These are phyloP conservation scores for Reutealis trisperma DNA, from an alignment of 345 rosid species.

Conservation along the genomic window DNA sequence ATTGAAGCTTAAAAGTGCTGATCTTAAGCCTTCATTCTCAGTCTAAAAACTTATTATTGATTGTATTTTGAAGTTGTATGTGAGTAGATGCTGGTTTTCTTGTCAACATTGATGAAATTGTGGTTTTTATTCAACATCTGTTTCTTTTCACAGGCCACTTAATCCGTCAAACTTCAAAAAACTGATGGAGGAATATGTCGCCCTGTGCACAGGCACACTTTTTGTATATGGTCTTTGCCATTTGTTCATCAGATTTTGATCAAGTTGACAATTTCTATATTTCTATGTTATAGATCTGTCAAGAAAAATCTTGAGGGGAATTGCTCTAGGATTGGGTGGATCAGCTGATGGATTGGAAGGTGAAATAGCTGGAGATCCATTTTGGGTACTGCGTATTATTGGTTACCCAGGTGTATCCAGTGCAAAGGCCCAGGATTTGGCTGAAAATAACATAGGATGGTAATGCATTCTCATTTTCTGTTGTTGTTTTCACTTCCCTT, in stretches of 20 bases:
- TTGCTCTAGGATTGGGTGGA: slow-evolving; percentile 69
- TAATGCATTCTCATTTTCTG: slow-evolving; percentile 30
- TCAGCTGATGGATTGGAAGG: slow-evolving; percentile 73
- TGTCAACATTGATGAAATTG: background rate
- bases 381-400: slow-evolving; percentile 82
- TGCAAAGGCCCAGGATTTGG: slow-evolving; percentile 34
- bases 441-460: slow-evolving; percentile 78
- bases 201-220: slow-evolving; percentile 64
- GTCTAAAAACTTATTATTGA: background rate
- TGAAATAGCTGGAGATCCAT: slow-evolving; percentile 71
- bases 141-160: slow-evolving; percentile 57
- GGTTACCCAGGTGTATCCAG: slow-evolving; percentile 64
- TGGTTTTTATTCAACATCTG: slow-evolving; percentile 10
- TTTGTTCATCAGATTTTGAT: slow-evolving; percentile 10
- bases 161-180: slow-evolving; percentile 53
- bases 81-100: background rate
- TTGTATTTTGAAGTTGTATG: background rate
- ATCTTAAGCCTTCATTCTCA: background rate
- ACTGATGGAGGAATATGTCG: slow-evolving; percentile 67
- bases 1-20: background rate
- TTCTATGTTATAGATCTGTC: slow-evolving; percentile 56
- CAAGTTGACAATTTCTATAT: slow-evolving; percentile 4
- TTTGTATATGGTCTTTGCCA: background rate
- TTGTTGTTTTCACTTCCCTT: slow-evolving; percentile 6
- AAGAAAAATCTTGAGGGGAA: slow-evolving; percentile 73